These are phyloP conservation scores for Metschnikowia drakensbergensis DNA, from an alignment of 805 yeast genomes.

Conservation along the genomic window DNA sequence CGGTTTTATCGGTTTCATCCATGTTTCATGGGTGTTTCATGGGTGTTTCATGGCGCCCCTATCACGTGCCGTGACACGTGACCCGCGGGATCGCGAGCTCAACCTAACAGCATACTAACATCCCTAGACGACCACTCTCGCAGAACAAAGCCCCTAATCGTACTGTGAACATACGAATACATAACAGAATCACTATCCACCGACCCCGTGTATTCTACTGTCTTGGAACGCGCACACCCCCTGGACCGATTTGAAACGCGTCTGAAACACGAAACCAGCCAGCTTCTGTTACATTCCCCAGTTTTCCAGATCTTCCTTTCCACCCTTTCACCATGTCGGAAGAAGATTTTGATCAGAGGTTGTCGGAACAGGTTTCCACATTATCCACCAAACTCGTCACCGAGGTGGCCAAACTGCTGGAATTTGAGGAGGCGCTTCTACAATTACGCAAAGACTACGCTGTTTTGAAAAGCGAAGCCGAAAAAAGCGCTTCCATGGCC, in stretches of 20 bases:
- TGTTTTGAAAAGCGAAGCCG: not conserved
- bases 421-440: constrained; percentile 47
- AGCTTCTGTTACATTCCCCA: not conserved
- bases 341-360: constrained; percentile 35
- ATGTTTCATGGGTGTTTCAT: too few species aligned
- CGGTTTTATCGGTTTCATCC: too few species aligned
- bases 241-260: too few species aligned
- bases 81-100: not conserved
- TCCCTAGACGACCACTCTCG: too few species aligned
- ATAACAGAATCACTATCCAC: too few species aligned
- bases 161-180: too few species aligned
- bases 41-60: too few species aligned
- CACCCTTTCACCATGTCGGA: constrained; percentile 5
- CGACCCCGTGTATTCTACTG: too few species aligned
- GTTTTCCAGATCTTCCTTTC: not conserved
- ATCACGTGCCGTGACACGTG: not conserved
- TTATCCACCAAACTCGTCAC: constrained; percentile 59
- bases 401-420: constrained; percentile 54
- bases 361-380: constrained; percentile 52
- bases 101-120: too few species aligned
- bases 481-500: not conserved
- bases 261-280: not conserved
- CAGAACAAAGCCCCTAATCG: not conserved
- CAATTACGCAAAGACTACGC: constrained; percentile 35
- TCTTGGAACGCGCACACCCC: too few species aligned